Evolutionary conservation across 352 stramenopile genomes (phyloP), one percentile per base, ranked within the genome.

Genomic region (Globisporangium okanoganense): DNA sequence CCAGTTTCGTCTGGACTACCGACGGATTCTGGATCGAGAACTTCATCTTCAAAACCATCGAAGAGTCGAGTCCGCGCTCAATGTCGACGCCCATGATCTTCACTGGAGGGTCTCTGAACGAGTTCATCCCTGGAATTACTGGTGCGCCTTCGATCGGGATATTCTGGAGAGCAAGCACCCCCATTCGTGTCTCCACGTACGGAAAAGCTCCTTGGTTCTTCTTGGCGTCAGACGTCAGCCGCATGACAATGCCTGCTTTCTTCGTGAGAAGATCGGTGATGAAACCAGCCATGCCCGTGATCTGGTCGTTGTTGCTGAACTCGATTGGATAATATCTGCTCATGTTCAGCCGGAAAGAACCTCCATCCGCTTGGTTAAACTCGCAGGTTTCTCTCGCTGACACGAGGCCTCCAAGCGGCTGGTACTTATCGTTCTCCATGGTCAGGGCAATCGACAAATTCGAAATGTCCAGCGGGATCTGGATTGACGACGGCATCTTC

Each of bases 271-370:
- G 69, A 38, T 73, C 55, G 7, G 68, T 61, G 27, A 92, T 76
- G 54, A 92, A 92, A 9, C 38, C 47, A 20, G 77, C 66, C 83
- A 92, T 92, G 1, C 49, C 70, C 13, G 24, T 38, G 25, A 79
- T 73, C 5, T 87, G 59, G n/a, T 67, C 47, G 10, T 58, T 27
- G 13, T 65, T 67, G 5, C 66, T 29, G 56, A 92, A 89, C 18
- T 68, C 62, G 45, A 92, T 78, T 16, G 79, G 66, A 50, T 93
- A 93, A 52, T 71, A 90, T 10, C 75, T 61, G 13, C 65, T 80
- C 83, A 93, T 90, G 41, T 93, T 90, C 41, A 93, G 68, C 3
- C 73, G 76, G 55, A 93, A 93, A 16, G 72, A 70, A 14, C 78
- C 80, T 35, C 57, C 73, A 13, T 75, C 69, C 6, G 70, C 58